Base-by-base conservation (phyloP, 352 stramenopile species). In the Peronosclerospora sorghi region DNA sequence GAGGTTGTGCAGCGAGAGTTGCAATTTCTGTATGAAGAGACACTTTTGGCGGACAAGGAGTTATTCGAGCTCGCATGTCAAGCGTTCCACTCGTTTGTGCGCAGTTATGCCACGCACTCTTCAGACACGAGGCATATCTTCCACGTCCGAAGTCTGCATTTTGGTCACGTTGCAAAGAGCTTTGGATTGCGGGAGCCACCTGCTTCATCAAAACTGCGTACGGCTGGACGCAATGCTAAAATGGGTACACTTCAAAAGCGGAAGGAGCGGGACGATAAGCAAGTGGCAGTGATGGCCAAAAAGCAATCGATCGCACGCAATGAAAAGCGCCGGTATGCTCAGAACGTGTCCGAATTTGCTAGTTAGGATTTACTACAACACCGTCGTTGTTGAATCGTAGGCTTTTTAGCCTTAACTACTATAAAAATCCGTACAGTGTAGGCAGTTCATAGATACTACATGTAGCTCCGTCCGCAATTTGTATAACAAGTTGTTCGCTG, bases 151-250 rank as follows among this genome's bases (percentile, higher is more conserved):
- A 80, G 68, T 9, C 66, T 97, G 24, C 91, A 97, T 55, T 89
- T 97, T 29, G 91, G 91, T 26, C 92, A 97, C 54, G 83, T 96
- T 39, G 86, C 91, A 29, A 94, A 95, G 53, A 93, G 82, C 53
- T 97, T 97, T 58, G 88, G 73, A 20, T 59, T 96, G 40, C 81
- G 81, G 4, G 81, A 94, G 21, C 76, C 78, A 17, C 79, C 81
- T 9, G 80, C 80, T 34, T 92, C 80, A 8, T 65, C 58, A 24
- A 89, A 92, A 45, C 51, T 92, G 51, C 77, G 77, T 43, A 70
- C 86, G 39, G 76, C 74, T 24, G 76, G 75, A 50, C 59, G 64
- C 34, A 83, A 83, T 24, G 69, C 76, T 35, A 87, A 87, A 56
- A 76, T 73, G 32, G 75, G 80, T 35, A 86, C 80, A 44, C 61